Conservation (phyloP, 1,139 yeast species). For the Sugiyamaella japonica region DNA sequence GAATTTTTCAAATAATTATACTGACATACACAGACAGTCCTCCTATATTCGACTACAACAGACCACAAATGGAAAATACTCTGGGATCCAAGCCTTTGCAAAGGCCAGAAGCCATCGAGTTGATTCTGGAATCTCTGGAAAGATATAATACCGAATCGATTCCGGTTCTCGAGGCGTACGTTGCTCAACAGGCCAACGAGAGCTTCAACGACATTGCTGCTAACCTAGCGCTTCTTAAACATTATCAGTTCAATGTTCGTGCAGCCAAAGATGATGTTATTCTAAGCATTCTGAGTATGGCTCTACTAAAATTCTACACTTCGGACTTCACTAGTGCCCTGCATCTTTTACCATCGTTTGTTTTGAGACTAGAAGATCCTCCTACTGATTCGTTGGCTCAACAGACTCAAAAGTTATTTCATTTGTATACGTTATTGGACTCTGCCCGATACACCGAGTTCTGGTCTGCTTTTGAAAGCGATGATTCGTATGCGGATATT, state of each 20-base stretch:
- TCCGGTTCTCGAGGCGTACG: conserved; percentile 46
- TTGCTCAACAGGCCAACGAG: conserved; percentile 43
- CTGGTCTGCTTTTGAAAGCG: conserved; percentile 41
- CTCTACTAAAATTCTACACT: conserved; percentile 45
- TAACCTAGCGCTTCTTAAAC: conserved; percentile 49
- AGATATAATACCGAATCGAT: conserved; percentile 49
- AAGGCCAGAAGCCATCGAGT: conserved; percentile 44
- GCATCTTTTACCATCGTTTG: conserved; percentile 48
- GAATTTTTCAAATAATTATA: not conserved
- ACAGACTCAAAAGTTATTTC: conserved; percentile 42
- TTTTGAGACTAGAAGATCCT: conserved; percentile 31
- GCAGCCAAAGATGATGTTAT: conserved; percentile 44
- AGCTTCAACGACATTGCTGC: conserved; percentile 47
- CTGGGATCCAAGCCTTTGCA: conserved; percentile 38
- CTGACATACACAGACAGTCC: no score
- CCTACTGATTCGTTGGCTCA: conserved; percentile 37
- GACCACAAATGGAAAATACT: conserved; percentile 35
- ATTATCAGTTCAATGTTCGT: conserved; percentile 45
- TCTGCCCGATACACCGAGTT: conserved; percentile 42
- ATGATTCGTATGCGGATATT: conserved; percentile 41
- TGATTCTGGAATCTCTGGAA: conserved; percentile 44
- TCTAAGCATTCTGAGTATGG: conserved; percentile 44
- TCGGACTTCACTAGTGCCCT: conserved; percentile 48
- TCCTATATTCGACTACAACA: not conserved
- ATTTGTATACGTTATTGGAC: conserved; percentile 42